Evolutionary conservation across 805 yeast species (phyloP).

Genomic region (Ascoidea tarda): DNA sequence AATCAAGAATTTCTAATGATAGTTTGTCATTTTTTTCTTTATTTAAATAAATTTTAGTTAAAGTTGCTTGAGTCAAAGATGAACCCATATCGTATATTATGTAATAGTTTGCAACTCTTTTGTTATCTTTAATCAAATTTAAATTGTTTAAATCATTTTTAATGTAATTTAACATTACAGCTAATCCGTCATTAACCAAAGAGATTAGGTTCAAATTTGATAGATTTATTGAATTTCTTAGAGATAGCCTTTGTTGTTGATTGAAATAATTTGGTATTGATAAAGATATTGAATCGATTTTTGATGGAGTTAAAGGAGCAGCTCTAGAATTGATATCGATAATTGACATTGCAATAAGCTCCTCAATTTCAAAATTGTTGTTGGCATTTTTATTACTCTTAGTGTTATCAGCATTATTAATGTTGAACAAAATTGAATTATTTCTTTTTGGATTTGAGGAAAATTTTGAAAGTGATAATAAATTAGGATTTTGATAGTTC

Average conservation of each 20-base stretch:
- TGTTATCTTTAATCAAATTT: constrained; percentile 17
- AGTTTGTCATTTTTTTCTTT: constrained; percentile 25
- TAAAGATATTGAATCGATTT: constrained; percentile 45
- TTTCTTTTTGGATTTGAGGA: constrained; percentile 39
- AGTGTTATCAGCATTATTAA: constrained; percentile 34
- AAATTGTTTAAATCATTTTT: constrained; percentile 28
- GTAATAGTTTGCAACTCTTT: constrained; percentile 27
- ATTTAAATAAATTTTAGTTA: constrained; percentile 44
- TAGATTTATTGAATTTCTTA: constrained; percentile 56
- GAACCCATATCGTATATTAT: constrained; percentile 87
- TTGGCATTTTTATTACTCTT: not conserved
- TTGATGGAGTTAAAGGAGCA: constrained; percentile 15
- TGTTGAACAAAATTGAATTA: constrained; percentile 39
- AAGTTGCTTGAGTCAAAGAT: constrained; percentile 77
- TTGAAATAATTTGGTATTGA: constrained; percentile 62
- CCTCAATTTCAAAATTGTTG: constrained; percentile 41
- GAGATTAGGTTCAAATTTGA: constrained; percentile 48
- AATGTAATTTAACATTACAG: constrained; percentile 76
- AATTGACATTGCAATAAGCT: constrained; percentile 71
- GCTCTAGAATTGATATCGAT: constrained; percentile 56
- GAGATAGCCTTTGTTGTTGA: constrained; percentile 52
- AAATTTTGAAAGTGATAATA: too few species aligned
- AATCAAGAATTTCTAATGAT: constrained; percentile 53
- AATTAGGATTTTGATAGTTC: too few species aligned
- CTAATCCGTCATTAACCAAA: constrained; percentile 82